Evolutionary conservation across 2,329 filamentous ascomycete genomes (phyloP).

Genomic region (Colletotrichum sp.): DNA sequence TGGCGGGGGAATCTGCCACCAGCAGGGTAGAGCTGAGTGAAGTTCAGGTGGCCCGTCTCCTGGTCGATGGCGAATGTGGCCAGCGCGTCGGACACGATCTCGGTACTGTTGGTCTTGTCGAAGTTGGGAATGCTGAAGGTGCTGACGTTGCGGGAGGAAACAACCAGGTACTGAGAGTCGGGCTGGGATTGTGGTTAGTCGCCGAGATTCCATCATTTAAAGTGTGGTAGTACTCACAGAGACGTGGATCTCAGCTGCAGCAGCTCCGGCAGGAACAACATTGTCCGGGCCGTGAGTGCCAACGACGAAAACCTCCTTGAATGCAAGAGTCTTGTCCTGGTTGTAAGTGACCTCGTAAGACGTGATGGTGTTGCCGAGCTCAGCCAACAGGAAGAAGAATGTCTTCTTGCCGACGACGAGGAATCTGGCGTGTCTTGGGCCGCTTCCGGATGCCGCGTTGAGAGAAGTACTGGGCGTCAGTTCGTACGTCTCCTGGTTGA

Average conservation of each 20-base stretch:
- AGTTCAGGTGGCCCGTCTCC: constrained; percentile 56
- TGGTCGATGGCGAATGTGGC: constrained; percentile 63
- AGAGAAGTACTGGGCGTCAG: constrained; percentile 13
- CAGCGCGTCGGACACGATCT: constrained; percentile 65
- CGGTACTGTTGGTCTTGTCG: constrained; percentile 36
- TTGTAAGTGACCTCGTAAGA: constrained; percentile 62
- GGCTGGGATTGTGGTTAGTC: constrained; percentile 38
- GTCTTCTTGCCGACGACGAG: constrained; percentile 46
- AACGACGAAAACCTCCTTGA: constrained; percentile 51
- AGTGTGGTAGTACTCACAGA: constrained; percentile 50
- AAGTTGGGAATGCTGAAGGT: constrained; percentile 52
- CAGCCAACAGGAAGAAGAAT: constrained; percentile 64
- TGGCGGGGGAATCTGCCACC: constrained; percentile 71
- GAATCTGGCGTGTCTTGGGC: constrained; percentile 52
- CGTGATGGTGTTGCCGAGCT: constrained; percentile 62
- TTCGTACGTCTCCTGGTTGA: constrained; percentile 12
- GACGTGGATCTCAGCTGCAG: constrained; percentile 60
- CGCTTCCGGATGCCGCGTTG: constrained; percentile 3
- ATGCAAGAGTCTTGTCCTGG: constrained; percentile 41
- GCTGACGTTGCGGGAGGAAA: constrained; percentile 70
- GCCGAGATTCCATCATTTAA: neutral
- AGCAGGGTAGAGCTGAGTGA: constrained; percentile 62
- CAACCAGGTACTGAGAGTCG: constrained; percentile 65
- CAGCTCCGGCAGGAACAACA: constrained; percentile 43
- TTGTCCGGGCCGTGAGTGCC: constrained; percentile 51